Evolutionary conservation across 78 protist species (phyloP), one percentile per base, ranked within the genome.

Genomic region (Dictyostelium firmibasis): DNA sequence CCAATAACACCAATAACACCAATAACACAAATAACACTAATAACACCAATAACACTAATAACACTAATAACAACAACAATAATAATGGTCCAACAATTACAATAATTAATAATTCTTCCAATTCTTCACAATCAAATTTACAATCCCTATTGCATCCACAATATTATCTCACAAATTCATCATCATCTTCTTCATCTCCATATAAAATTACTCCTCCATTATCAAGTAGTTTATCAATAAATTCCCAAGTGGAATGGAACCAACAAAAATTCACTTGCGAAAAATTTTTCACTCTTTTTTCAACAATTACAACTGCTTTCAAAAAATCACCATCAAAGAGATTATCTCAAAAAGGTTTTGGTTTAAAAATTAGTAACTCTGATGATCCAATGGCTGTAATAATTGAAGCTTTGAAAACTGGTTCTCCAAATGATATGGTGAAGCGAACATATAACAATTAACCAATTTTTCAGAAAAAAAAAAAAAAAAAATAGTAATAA

Each of bases 331-430:
- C 93, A 3, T 62, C 86, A n/a, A 88, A 88, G 29, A 76, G 93
- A 88, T 29, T 88, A 31, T 78, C 86, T 25, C 93, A 88, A 67
- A 88, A 88, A 79, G 93, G 93, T n/a, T 79, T 67, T 64, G 93
- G 93, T 31, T 25, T 88, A 14, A 88, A 88, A 53, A 88, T 88
- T 41, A 33, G 70, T 69, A 82, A 88, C 20, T 79, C 93, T 29
- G 93, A 88, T 38, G 93, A 88, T 64, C 93, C 93, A 38, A 76
- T 88, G 79, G 93, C 93, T 27, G 84, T 82, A n/a, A 78, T 88
- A 20, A 88, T 88, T 64, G 93, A 88, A 31, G 83, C 93, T 35
- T 31, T 88, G 20, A 88, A 88, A 64, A 88, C 86, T 60, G 86
- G 86, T 57, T 57, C 86, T 25, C 75, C 86, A 29, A 82, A 82